Evolutionary conservation across 1,284 basidiomycete species (phyloP).

Genomic region (Apiotrichum brassicae): DNA sequence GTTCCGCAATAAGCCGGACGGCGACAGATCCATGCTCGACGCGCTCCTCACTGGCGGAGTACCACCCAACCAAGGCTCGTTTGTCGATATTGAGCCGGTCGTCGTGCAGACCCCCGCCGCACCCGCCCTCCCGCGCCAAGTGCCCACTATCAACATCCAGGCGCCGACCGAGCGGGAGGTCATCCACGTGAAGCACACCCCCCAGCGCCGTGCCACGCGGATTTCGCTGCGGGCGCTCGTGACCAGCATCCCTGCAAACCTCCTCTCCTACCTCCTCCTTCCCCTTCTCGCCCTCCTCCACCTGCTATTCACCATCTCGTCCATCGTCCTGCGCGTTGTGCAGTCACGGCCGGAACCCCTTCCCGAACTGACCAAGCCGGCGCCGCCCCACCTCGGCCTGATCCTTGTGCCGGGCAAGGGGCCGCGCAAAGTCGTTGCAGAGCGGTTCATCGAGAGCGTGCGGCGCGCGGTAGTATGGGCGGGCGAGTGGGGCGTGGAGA

Average conservation of each 20-base stretch:
- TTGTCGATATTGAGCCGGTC: not conserved
- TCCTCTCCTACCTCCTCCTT: conserved; percentile 12
- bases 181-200: conserved; percentile 2
- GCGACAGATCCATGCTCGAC: not conserved
- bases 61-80: too few species aligned
- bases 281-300: conserved; percentile 33
- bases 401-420: conserved; percentile 15
- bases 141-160: not conserved
- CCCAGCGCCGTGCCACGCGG: not conserved
- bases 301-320: conserved; percentile 29
- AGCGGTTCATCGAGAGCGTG: conserved; percentile 24
- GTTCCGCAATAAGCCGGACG: conserved; percentile 5
- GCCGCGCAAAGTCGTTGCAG: conserved; percentile 1
- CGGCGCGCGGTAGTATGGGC: conserved; percentile 27
- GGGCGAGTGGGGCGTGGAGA: conserved; percentile 24
- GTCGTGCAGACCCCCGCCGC: not conserved
- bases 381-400: conserved; percentile 21
- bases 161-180: not conserved
- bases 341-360: conserved; percentile 14
- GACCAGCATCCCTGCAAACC: not conserved
- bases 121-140: not conserved
- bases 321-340: conserved; percentile 29
- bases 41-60: not conserved
- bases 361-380: conserved; percentile 9
- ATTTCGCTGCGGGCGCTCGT: not conserved